Evolutionary conservation across 2,329 filamentous ascomycete genomes (phyloP).

Genomic region (Neopestalotiopsis sp.): DNA sequence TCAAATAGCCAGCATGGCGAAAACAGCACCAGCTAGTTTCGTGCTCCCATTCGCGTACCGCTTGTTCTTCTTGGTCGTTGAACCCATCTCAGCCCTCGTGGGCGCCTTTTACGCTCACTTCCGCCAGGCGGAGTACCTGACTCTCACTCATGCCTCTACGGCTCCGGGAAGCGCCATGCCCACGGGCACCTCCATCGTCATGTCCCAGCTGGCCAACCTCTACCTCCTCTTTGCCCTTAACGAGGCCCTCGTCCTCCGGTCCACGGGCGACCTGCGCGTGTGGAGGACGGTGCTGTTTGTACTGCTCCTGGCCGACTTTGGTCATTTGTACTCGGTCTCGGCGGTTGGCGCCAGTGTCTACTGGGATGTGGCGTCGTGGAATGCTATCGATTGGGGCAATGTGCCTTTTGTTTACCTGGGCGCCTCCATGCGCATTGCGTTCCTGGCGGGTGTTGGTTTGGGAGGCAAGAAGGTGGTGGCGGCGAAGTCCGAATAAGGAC

Average conservation of each 20-base stretch:
- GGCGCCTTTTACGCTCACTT: conserved; percentile 59
- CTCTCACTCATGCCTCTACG: conserved; percentile 63
- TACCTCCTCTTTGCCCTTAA: conserved; percentile 80
- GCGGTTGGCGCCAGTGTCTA: conserved; percentile 66
- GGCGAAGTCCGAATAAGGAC: no score
- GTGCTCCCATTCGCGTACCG: conserved; percentile 67
- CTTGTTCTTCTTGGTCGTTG: conserved; percentile 77
- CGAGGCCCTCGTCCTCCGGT: conserved; percentile 76
- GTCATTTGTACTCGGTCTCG: conserved; percentile 72
- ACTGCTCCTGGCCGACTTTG: conserved; percentile 76
- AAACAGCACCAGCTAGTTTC: conserved; percentile 29
- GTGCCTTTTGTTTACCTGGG: conserved; percentile 73
- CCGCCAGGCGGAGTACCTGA: conserved; percentile 61
- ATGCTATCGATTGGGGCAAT: conserved; percentile 71
- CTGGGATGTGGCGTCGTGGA: conserved; percentile 67
- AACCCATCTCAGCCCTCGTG: conserved; percentile 60
- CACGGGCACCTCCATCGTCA: conserved; percentile 65
- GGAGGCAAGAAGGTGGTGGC: conserved; percentile 24
- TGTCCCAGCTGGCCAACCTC: conserved; percentile 78
- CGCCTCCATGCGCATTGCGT: conserved; percentile 62
- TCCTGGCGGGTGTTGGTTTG: conserved; percentile 62
- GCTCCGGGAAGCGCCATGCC: conserved; percentile 54
- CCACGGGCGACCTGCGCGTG: conserved; percentile 69
- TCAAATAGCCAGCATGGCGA: conserved; percentile 16
- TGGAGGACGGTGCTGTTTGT: conserved; percentile 72